A percentile compares a stretch with the other conserved stretches of the same genome.
Evolutionary conservation across 2,329 filamentous ascomycete genomes (phyloP).

Genomic region (Colletotrichum melonis): DNA sequence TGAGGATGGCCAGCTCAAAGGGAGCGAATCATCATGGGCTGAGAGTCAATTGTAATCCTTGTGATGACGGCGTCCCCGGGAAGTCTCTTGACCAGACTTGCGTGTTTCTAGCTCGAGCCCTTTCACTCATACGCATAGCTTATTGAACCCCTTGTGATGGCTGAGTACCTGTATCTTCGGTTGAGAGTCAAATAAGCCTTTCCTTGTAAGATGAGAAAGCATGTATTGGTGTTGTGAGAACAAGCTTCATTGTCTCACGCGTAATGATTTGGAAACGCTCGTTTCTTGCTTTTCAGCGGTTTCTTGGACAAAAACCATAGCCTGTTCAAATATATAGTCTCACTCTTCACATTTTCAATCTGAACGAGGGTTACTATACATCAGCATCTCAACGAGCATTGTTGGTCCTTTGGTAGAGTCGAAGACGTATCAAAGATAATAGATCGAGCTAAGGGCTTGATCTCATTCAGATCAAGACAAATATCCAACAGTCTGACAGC

Average conservation of each 20-base stretch:
- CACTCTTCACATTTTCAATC: too few species aligned
- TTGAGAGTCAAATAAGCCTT: not conserved
- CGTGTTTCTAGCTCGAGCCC: not conserved
- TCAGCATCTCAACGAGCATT: too few species aligned
- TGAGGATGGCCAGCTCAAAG: not conserved
- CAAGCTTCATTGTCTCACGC: too few species aligned
- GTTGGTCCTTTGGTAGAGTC: too few species aligned
- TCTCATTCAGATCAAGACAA: not conserved
- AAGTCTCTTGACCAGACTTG: not conserved
- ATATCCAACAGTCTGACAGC: not conserved
- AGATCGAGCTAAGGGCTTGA: not conserved
- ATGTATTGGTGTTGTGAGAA: not conserved
- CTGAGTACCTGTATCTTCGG: not conserved
- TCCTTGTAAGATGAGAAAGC: not conserved
- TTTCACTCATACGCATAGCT: not conserved
- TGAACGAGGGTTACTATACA: too few species aligned
- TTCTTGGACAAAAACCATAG: too few species aligned
- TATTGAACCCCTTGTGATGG: not conserved
- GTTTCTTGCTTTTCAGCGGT: too few species aligned
- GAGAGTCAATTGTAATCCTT: not conserved
- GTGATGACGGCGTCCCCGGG: not conserved
- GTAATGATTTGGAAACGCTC: too few species aligned
- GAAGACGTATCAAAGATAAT: too few species aligned
- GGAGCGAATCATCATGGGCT: not conserved
- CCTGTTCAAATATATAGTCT: too few species aligned